Conservation (phyloP, 805 yeast genomes). For the Candida anglica region DNA sequence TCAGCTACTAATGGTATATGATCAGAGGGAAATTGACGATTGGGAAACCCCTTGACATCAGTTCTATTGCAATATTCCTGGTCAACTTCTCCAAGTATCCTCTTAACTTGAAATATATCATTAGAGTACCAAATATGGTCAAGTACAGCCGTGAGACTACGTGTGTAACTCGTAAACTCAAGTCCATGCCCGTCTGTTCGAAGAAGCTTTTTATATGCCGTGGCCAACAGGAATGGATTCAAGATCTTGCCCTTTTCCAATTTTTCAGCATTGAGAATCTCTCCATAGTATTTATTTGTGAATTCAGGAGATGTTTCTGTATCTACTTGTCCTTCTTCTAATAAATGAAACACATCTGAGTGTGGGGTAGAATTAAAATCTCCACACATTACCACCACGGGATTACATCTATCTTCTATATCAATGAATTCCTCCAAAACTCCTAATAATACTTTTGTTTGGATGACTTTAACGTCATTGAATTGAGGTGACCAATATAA, state of each 20-base stretch:
- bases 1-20: constrained; percentile 39
- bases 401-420: constrained; percentile 7
- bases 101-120: constrained; percentile 32
- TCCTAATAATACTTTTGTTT: constrained; percentile 37
- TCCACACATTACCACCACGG: constrained; percentile 45
- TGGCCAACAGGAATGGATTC: constrained; percentile 12
- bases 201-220: constrained; percentile 13
- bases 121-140: constrained; percentile 57
- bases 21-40: constrained; percentile 56
- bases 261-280: constrained; percentile 3
- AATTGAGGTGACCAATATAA: constrained; percentile 51
- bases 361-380: constrained; percentile 53
- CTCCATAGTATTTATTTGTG: constrained; percentile 13
- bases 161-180: constrained; percentile 37
- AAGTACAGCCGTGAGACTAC: constrained; percentile 46
- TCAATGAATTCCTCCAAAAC: constrained; percentile 10
- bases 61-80: constrained; percentile 19
- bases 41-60: constrained; percentile 46
- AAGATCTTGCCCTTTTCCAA: constrained; percentile 6
- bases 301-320: constrained; percentile 9
- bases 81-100: constrained; percentile 52
- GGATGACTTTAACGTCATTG: constrained; percentile 52
- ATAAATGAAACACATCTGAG: constrained; percentile 46
- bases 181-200: constrained; percentile 2
- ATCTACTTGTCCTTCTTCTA: constrained; percentile 21